Base-by-base conservation (phyloP, 176 grass and related monocot genomes). In the Carex myosuroides region DNA sequence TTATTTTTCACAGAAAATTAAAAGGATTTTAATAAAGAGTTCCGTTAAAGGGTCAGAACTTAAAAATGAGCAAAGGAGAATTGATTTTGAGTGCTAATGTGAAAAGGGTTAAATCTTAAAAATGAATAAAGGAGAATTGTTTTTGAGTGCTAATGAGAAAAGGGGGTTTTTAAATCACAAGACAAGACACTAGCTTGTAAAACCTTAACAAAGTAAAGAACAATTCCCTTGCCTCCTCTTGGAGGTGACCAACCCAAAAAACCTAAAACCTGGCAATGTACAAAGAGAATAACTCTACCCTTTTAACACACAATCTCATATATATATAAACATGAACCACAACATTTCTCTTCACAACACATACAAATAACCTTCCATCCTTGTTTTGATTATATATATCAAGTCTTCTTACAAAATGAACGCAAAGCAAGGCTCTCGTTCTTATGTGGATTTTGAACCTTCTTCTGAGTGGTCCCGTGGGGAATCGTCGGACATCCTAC, bases 371-470 rank as follows among this genome's bases (percentile, higher is more conserved):
- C n/a, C 20, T 22, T 62, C n/a, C 18, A 24, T 59, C 46, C 46
- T 50, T 50, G 46, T 50, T 10, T 46, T 50, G 10, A 50, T 50
- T 11, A 10, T 64, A 39, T 39, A 68, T 46, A 70, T 39, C 63
- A 48, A 50, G n/a, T 29, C 16, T 60, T 80, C 77, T 80, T 3
- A 30, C 60, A 83, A 69, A 33, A 83, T 83, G 81, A 60, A 69
- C 6, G 18, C 62, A 64, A 83, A 83, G 18, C 62, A 69, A 83
- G 62, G 33, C 20, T 3, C 22, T 68, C 81, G 81, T 32, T 66
- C 81, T 68, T 83, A 83, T 10, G 64, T 18, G 1, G 81, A 83
- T 69, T 83, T 83, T 14, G 81, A 83, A 16, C 81, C 81, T 11
- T 33, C 62, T 26, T 54, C 16, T 42, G 73, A 81, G 35, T 80